Evolutionary conservation across 2,329 filamentous ascomycete genomes (phyloP).

Genomic region (Magnaporthiopsis incrustans): DNA sequence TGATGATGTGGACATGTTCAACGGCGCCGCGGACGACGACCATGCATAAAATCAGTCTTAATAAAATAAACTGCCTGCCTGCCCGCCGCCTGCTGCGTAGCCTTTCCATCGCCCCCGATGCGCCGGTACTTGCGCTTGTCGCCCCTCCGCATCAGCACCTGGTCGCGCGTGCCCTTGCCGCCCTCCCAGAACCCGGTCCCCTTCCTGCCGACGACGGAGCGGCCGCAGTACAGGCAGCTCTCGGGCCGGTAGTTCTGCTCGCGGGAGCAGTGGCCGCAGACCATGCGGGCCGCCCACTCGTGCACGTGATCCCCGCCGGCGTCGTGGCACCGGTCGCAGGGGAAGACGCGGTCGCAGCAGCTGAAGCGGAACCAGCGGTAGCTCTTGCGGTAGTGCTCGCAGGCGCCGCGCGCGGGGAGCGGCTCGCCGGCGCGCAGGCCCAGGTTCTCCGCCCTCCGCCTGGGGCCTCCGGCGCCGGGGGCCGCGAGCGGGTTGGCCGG

Average conservation of each 20-base stretch:
- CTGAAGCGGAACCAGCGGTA: constrained; percentile 60
- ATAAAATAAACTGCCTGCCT: too few relatives aligned
- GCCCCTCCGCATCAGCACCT: constrained; percentile 63
- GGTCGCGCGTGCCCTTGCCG: constrained; percentile 72
- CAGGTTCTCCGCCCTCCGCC: constrained; percentile 43
- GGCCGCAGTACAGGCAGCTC: constrained; percentile 66
- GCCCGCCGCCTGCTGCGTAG: background rate
- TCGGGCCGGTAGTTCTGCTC: constrained; percentile 75
- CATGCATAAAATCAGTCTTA: too few relatives aligned
- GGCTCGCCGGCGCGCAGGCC: constrained; percentile 49
- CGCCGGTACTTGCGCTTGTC: constrained; percentile 68
- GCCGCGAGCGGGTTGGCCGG: constrained; percentile 33
- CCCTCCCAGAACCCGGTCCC: constrained; percentile 78
- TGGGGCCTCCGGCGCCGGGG: constrained; percentile 26
- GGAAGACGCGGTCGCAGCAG: constrained; percentile 49
- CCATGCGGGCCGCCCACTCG: constrained; percentile 79
- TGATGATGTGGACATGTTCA: too few relatives aligned
- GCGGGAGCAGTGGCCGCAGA: constrained; percentile 71
- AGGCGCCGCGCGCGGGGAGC: constrained; percentile 45
- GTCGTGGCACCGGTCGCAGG: constrained; percentile 72
- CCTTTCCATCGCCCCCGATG: constrained; percentile 30
- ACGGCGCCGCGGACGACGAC: too few relatives aligned
- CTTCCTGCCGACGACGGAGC: constrained; percentile 58
- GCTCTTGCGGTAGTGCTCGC: constrained; percentile 49
- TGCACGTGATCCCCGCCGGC: constrained; percentile 58